These are phyloP conservation scores for Candida boidinii DNA, from an alignment of 805 yeast genomes.

Conservation along the genomic window DNA sequence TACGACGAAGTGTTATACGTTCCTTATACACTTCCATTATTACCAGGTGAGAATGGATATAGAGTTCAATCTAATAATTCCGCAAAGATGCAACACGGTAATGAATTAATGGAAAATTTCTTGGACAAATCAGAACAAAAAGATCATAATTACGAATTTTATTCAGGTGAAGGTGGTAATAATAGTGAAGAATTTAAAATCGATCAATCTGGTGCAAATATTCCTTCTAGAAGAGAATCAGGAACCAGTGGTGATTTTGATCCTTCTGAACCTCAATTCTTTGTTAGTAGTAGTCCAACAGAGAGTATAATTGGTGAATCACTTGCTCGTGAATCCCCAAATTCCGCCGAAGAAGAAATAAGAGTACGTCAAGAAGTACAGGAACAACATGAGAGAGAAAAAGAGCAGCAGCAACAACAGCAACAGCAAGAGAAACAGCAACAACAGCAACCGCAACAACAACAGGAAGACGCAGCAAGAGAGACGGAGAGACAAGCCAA, in stretches of 20 bases:
- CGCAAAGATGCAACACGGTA: slow-evolving; percentile 28
- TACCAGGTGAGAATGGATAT: slow-evolving; percentile 77
- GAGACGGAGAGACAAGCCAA: no score
- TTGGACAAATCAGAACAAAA: slow-evolving; percentile 77
- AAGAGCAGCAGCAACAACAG: no score
- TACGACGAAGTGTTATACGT: slow-evolving; percentile 93
- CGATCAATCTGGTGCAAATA: slow-evolving; percentile 47
- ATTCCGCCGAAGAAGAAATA: slow-evolving; percentile 1
- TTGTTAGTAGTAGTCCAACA: slow-evolving; percentile 38
- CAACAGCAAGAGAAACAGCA: no score
- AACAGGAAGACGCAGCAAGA: neutral
- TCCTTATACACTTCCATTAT: slow-evolving; percentile 77
- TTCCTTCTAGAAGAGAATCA: slow-evolving; percentile 6
- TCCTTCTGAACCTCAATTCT: slow-evolving; percentile 89
- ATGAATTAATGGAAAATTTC: slow-evolving; percentile 58
- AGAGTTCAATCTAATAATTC: slow-evolving; percentile 64
- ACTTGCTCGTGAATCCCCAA: slow-evolving; percentile 3
- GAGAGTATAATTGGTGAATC: slow-evolving; percentile 20
- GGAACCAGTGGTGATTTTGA: slow-evolving; percentile 54
- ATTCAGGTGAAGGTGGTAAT: slow-evolving; percentile 61
- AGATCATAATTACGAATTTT: slow-evolving; percentile 89
- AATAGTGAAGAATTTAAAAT: slow-evolving; percentile 87
- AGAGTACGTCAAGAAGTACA: slow-evolving; percentile 4
- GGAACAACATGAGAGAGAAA: slow-evolving; percentile 1
- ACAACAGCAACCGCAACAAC: no score